Evolutionary conservation across 2,329 filamentous ascomycete species (phyloP), one percentile per base, ranked within the genome.

Genomic region (Alternaria sp.): DNA sequence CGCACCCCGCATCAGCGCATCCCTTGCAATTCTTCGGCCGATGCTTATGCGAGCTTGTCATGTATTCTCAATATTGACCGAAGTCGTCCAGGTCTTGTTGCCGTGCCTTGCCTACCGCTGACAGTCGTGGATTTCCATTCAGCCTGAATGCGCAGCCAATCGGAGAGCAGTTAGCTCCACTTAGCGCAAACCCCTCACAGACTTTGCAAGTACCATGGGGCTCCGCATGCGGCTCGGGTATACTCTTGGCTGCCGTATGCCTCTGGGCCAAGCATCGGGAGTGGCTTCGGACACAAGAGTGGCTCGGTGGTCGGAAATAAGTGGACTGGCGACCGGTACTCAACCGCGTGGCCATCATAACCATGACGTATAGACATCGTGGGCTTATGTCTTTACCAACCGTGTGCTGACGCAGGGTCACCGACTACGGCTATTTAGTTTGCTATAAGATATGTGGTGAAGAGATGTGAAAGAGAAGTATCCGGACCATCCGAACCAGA

Each of bases 111-210:
- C n/a, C 49, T 46, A 27, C 46, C 40, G 43, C 48, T 58, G 14
- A 38, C 49, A 27, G 49, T 46, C 32, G 25, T 27, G 22, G 30
- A 61, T 46, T 28, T 45, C 14, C 36, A 68, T 70, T 72, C 62
- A 66, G 69, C 63, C 69, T 70, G 54, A 73, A 68, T 62, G n/a
- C 32, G 7, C 7, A 27, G 11, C 68, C 60, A 70, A 70, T 72
- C 28, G 55, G 7, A 45, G 27, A 10, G 4, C 25, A 22, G 2
- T 18, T 6, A 12, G 22, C 9, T 20, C n/a, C 46, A 53, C 28
- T 34, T 67, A 64, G 60, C 55, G 66, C 48, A 20, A 62, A 40
- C 66, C 67, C 65, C 64, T 71, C 67, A 67, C 53, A 30, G 36
- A 40, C 20, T 36, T 40, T 28, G 25, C 48, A 34, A 20, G 36